Conservation (phyloP, 2,329 filamentous ascomycete genomes). For the Phialophora tarda region DNA sequence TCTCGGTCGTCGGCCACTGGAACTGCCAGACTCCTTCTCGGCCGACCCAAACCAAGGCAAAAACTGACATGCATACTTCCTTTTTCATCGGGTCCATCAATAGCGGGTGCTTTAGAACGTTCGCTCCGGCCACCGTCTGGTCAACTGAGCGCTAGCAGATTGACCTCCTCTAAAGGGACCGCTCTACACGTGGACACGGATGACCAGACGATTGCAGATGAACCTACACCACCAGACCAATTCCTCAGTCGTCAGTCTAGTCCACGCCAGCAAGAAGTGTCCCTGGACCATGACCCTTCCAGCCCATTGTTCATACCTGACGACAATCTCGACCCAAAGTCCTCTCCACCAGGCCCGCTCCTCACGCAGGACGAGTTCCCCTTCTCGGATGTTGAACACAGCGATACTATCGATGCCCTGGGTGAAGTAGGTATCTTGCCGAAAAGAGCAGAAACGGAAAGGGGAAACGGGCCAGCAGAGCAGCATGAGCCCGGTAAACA, state of each 20-base stretch:
- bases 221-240: neutral
- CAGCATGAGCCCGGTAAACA: neutral
- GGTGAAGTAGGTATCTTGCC: neutral
- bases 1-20: constrained; percentile 1
- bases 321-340: constrained; percentile 1
- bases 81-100: neutral
- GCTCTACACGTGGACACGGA: neutral
- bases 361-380: constrained; percentile 28
- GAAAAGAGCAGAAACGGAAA: neutral
- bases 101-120: neutral
- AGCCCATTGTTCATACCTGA: constrained; percentile 34
- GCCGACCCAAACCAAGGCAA: constrained; percentile 20
- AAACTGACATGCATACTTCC: constrained; percentile 27
- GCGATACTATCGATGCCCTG: neutral
- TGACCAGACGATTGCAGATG: neutral
- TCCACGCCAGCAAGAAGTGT: neutral
- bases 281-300: neutral
- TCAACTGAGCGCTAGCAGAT: neutral
- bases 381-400: constrained; percentile 6
- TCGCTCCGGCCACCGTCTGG: neutral
- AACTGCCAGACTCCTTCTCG: constrained; percentile 27
- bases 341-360: constrained; percentile 17
- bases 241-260: constrained; percentile 1
- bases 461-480: neutral
- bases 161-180: neutral